phyloP scores from a whole-genome alignment of 2,329 filamentous ascomycete genomes.

The Coleophoma crateriformis region DNA sequence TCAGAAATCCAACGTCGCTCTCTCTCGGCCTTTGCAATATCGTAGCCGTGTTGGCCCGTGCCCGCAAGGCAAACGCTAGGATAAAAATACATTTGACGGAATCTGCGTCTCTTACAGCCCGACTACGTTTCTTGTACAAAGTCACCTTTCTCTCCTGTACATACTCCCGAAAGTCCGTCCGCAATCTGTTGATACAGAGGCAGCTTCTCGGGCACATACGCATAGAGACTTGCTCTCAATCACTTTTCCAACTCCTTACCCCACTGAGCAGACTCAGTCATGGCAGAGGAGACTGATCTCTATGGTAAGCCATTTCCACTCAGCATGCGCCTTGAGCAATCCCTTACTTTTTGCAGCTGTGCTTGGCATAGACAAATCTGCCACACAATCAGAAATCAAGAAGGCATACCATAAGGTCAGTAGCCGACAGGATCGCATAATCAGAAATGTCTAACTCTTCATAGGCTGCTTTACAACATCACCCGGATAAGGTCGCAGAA shows the following conservation, averaged over 20 bases:
- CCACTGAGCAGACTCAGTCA: slow-evolving; percentile 9
- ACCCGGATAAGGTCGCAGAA: slow-evolving; percentile 93
- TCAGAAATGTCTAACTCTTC: slow-evolving; percentile 5
- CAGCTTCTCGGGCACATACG: too few relatives aligned
- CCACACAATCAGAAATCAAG: slow-evolving; percentile 78
- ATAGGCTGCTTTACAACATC: slow-evolving; percentile 78
- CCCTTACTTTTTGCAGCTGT: slow-evolving; percentile 54
- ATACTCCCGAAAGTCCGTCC: too few relatives aligned
- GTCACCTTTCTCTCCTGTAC: too few relatives aligned
- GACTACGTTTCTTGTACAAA: background rate
- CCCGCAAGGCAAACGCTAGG: slow-evolving; percentile 6
- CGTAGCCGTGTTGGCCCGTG: slow-evolving; percentile 9
- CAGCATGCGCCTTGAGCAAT: background rate
- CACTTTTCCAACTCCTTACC: background rate
- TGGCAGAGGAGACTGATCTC: slow-evolving; percentile 46
- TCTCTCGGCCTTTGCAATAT: background rate
- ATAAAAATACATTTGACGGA: slow-evolving; percentile 5
- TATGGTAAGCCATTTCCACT: slow-evolving; percentile 42
- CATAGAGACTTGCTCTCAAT: too few relatives aligned
- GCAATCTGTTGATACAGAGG: too few relatives aligned
- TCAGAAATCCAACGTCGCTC: background rate
- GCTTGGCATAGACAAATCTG: slow-evolving; percentile 67
- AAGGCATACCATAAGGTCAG: slow-evolving; percentile 92
- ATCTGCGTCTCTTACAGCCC: background rate
- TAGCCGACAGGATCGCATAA: too few relatives aligned